Evolutionary conservation across 495 filamentous ascomycete species (phyloP), one percentile per base, ranked within the genome.

Genomic region (Penicillium herquei): DNA sequence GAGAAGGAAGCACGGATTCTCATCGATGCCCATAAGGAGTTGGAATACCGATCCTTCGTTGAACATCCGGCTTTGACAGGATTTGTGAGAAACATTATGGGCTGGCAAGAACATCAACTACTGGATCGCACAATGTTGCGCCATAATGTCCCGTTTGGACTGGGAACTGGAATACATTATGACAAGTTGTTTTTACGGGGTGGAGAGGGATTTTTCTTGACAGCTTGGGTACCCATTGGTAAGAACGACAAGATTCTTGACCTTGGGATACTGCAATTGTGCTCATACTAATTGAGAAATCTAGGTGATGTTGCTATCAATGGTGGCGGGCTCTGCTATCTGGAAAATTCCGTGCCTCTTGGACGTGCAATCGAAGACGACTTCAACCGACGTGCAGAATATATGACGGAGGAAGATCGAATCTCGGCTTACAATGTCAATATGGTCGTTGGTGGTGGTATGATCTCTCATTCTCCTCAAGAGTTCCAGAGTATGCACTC

Each of bases 221-320:
- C 80, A 12, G 79, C 79, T 1, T 85, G 81, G 82, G 78, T 82
- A 0, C 81, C 80, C 1, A 81, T 84, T 32, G 81, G 62, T 65
- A 32, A 50, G 55, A 9, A 9, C 45, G 21, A 26, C 2, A 26
- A 26, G 21, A 26, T 26, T 26, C 21, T 26, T 26, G 21, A 26
- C n/a, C n/a, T n/a, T n/a, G n/a, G n/a, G n/a, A 26, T 26, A 26
- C 4, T 26, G 21, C 21, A 26, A 26, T 4, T 26, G 4, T 26
- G 21, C 2, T 26, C 21, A 26, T 26, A 26, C 21, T 26, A 26
- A 26, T 4, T 26, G 4, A 26, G 21, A 26, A 26, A 26, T 26
- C 21, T 26, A 62, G 62, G 81, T 4, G 78, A 83, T 54, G 68
- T 81, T 10, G 54, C 62, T 2, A 33, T 78, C 12, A 71, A 72